Evolutionary conservation across 352 stramenopile genomes (phyloP).

Genomic region (Phytophthora brassicae): DNA sequence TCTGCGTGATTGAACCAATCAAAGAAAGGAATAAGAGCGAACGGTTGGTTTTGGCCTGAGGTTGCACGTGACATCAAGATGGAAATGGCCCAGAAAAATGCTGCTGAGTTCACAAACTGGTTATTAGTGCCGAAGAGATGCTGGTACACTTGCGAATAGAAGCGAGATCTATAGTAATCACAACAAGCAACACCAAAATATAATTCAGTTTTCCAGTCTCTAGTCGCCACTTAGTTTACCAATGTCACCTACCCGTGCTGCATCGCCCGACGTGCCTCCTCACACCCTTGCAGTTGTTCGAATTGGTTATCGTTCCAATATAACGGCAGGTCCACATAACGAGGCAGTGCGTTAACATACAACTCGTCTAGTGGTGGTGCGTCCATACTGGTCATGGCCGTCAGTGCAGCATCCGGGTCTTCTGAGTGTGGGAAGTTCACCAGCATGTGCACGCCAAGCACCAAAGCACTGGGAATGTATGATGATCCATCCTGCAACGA

Average conservation of each 20-base stretch:
- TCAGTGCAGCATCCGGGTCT: slow-evolving; percentile 20
- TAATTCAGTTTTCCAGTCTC: neutral
- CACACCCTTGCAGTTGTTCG: slow-evolving; percentile 60
- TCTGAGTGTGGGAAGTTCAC: slow-evolving; percentile 50
- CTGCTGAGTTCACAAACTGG: slow-evolving; percentile 51
- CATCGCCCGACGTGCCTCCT: slow-evolving; percentile 57
- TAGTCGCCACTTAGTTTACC: neutral
- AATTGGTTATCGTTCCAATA: slow-evolving; percentile 70
- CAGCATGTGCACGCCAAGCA: slow-evolving; percentile 69
- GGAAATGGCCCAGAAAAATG: slow-evolving; percentile 83
- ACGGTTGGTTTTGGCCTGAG: slow-evolving; percentile 70
- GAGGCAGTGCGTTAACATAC: slow-evolving; percentile 63
- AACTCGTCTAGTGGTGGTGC: slow-evolving; percentile 40
- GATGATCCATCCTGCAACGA: slow-evolving; percentile 30
- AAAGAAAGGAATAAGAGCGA: slow-evolving; percentile 85
- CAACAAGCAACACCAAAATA: slow-evolving; percentile 1
- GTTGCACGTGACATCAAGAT: slow-evolving; percentile 82
- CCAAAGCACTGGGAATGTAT: slow-evolving; percentile 66
- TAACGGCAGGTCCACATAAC: slow-evolving; percentile 62
- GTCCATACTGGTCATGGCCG: slow-evolving; percentile 18
- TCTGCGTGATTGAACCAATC: slow-evolving; percentile 86
- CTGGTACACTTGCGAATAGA: slow-evolving; percentile 72
- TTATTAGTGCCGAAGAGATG: slow-evolving; percentile 68
- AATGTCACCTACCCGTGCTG: slow-evolving; percentile 56
- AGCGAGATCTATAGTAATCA: slow-evolving; percentile 38